A percentile compares a stretch with the other conserved stretches of the same genome.
Conservation (phyloP, 1,284 basidiomycete species). For the Tausonia pullulans region DNA sequence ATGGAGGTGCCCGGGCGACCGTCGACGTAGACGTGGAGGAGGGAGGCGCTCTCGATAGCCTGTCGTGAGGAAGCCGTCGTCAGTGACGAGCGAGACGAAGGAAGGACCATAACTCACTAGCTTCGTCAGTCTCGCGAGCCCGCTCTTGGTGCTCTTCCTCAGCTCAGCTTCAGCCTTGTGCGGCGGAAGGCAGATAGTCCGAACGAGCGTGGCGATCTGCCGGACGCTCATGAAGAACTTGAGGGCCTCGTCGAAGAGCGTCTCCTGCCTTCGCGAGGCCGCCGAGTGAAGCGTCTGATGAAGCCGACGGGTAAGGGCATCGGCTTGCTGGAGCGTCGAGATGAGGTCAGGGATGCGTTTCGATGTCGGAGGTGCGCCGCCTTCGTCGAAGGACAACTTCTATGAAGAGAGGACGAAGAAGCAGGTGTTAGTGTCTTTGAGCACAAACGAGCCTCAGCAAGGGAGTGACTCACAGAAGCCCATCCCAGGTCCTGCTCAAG, state of each 20-base stretch:
- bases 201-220: conserved; percentile 35
- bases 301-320: conserved; percentile 27
- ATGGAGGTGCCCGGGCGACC: conserved; percentile 1
- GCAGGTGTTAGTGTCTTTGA: too few species aligned
- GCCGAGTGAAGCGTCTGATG: conserved; percentile 23
- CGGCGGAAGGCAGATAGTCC: conserved; percentile 25
- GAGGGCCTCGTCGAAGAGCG: conserved; percentile 28
- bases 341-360: conserved; percentile 28
- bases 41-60: neutral
- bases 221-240: conserved; percentile 36
- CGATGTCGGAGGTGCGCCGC: conserved; percentile 14
- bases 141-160: conserved; percentile 18
- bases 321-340: conserved; percentile 28
- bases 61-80: neutral
- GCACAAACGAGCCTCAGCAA: conserved; percentile 7
- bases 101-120: conserved; percentile 1
- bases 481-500: conserved; percentile 37
- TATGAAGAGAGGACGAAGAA: neutral
- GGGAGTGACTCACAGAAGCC: conserved; percentile 13
- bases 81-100: neutral
- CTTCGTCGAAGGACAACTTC: neutral
- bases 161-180: conserved; percentile 24
- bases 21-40: conserved; percentile 2
- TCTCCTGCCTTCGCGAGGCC: conserved; percentile 20
- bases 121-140: conserved; percentile 7